Evolutionary conservation across 352 stramenopile genomes (phyloP).

Genomic region (Globisporangium canariense): DNA sequence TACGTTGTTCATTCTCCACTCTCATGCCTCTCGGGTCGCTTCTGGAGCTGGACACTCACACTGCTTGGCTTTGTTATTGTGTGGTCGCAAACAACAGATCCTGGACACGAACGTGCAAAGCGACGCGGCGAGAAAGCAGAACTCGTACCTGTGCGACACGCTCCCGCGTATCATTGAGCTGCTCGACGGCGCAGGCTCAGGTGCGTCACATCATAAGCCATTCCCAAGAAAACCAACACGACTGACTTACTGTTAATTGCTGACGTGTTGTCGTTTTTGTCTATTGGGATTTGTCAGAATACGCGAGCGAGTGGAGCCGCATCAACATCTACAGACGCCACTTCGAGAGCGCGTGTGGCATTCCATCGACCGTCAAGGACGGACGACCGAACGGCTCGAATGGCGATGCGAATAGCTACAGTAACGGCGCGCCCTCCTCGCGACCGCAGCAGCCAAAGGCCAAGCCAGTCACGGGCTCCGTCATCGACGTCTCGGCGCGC

Average conservation of each 20-base stretch:
- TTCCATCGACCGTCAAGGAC: constrained; percentile 49
- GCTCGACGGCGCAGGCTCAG: constrained; percentile 55
- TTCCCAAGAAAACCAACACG: background rate
- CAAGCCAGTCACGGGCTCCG: constrained; percentile 13
- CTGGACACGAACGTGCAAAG: constrained; percentile 72
- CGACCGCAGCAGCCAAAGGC: background rate
- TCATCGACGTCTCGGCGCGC: constrained; percentile 19
- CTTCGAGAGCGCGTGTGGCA: constrained; percentile 74
- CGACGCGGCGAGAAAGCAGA: constrained; percentile 59
- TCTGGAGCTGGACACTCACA: too few relatives aligned
- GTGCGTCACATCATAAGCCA: constrained; percentile 23
- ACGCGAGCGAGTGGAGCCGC: constrained; percentile 63
- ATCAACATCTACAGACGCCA: constrained; percentile 77
- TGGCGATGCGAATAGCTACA: background rate
- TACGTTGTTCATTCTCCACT: constrained; percentile 16
- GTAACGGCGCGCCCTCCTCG: background rate
- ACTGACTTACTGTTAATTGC: background rate
- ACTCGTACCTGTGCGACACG: constrained; percentile 58
- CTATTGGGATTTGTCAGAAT: constrained; percentile 30
- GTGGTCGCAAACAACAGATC: constrained; percentile 25
- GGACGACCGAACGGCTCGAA: constrained; percentile 15
- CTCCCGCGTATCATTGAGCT: constrained; percentile 61
- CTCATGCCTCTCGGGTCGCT: background rate
- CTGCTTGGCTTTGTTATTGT: constrained; percentile 9
- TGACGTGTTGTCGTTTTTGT: background rate